Evolutionary conservation across 73 alveolate species (phyloP).

Genomic region (Paramecium tetraurelia): DNA sequence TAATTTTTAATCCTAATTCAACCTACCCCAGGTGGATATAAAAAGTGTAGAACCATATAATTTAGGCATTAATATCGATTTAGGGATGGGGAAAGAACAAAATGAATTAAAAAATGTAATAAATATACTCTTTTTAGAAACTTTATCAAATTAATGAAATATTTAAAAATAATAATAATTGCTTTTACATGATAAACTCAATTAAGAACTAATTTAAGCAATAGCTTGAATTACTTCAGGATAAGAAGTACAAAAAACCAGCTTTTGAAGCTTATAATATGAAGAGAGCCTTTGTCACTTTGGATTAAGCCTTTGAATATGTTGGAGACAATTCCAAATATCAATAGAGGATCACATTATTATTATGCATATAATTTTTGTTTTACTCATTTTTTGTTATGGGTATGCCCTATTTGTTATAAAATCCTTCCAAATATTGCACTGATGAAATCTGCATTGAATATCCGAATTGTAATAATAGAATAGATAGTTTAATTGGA

Average conservation of each 20-base stretch:
- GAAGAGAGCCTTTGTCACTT: slow-evolving; percentile 49
- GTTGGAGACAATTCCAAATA: slow-evolving; percentile 62
- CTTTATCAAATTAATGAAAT: neutral
- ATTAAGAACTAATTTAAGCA: neutral
- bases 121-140: neutral
- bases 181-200: neutral
- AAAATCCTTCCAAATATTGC: neutral
- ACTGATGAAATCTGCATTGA: neutral
- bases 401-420: slow-evolving; percentile 41
- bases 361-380: slow-evolving; percentile 15
- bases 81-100: no score
- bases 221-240: neutral
- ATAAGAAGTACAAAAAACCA: slow-evolving; percentile 47
- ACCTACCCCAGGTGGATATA: no score
- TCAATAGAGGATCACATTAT: slow-evolving; percentile 47
- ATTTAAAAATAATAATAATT: neutral
- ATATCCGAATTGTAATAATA: neutral
- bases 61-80: no score
- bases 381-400: slow-evolving; percentile 35
- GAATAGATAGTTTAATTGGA: neutral
- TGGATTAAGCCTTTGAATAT: slow-evolving; percentile 50
- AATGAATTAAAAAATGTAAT: no score
- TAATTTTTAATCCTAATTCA: no score
- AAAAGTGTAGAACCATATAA: no score
- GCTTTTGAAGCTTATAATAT: slow-evolving; percentile 60